Conservation (phyloP, 208 protist species). For the Lotmaria passim region DNA sequence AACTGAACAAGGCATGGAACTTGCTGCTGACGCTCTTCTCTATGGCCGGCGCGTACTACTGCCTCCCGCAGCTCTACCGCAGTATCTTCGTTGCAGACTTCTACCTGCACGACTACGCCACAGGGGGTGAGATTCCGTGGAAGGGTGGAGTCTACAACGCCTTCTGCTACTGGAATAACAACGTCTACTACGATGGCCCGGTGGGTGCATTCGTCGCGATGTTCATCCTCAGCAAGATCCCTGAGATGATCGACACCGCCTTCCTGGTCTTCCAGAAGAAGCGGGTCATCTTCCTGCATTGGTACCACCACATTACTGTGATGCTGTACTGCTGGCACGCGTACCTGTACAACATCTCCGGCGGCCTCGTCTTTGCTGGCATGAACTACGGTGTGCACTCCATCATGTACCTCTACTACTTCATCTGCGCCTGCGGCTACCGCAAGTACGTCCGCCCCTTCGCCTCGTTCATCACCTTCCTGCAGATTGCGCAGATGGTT, state of each 20-base stretch:
- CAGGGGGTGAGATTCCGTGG: constrained; percentile 14
- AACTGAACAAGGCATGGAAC: constrained; percentile 82
- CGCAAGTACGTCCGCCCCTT: constrained; percentile 70
- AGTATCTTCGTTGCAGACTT: constrained; percentile 33
- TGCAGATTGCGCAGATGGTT: constrained; percentile 94
- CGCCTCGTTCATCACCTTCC: constrained; percentile 79
- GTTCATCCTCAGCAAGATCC: constrained; percentile 86
- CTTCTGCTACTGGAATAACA: constrained; percentile 60
- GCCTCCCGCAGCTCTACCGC: constrained; percentile 56
- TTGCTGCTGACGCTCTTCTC: constrained; percentile 81
- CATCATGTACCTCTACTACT: constrained; percentile 96
- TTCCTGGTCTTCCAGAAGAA: constrained; percentile 91
- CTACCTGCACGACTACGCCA: constrained; percentile 34
- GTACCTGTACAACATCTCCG: constrained; percentile 48
- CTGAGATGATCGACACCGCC: constrained; percentile 86
- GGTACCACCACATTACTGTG: constrained; percentile 93
- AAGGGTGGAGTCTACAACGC: constrained; percentile 59
- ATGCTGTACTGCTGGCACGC: constrained; percentile 94
- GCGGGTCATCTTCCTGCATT: constrained; percentile 84
- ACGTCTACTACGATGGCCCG: constrained; percentile 57
- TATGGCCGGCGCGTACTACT: constrained; percentile 61
- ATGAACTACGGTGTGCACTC: constrained; percentile 95
- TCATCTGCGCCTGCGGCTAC: constrained; percentile 68
- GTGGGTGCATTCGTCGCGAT: constrained; percentile 66
- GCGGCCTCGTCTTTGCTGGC: constrained; percentile 80